phyloP scores from a whole-genome alignment of 2,329 filamentous ascomycete genomes.

The Cytospora mali region DNA sequence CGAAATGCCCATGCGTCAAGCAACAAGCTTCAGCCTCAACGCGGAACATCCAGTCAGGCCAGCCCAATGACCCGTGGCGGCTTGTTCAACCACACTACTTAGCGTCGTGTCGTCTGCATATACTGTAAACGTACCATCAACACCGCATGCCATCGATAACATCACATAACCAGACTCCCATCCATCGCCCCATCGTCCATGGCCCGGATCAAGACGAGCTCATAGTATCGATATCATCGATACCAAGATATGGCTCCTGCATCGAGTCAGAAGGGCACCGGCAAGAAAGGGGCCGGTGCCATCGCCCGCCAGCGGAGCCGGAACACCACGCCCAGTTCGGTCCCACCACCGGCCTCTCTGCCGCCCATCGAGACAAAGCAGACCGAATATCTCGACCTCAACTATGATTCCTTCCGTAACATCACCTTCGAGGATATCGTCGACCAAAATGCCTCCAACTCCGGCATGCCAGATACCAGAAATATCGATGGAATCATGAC shows the following conservation, averaged over 20 bases:
- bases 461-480: conserved; percentile 64
- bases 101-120: background rate
- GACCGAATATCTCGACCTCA: conserved; percentile 69
- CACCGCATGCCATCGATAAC: conserved; percentile 4
- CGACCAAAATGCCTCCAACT: conserved; percentile 60
- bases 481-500: conserved; percentile 65
- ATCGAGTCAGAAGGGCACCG: conserved; percentile 62
- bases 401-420: conserved; percentile 60
- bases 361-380: conserved; percentile 58
- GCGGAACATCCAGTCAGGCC: conserved; percentile 1
- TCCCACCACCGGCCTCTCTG: conserved; percentile 52
- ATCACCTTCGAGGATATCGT: conserved; percentile 71
- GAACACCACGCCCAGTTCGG: conserved; percentile 73
- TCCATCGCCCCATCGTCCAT: background rate
- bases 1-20: conserved; percentile 5
- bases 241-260: conserved; percentile 58
- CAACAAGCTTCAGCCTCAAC: conserved; percentile 4
- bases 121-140: background rate
- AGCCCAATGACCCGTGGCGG: conserved; percentile 6
- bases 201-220: background rate
- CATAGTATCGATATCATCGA: background rate
- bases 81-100: conserved; percentile 1
- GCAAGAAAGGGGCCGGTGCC: conserved; percentile 65
- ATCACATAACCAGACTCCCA: background rate
- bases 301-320: conserved; percentile 70